Evolutionary conservation across 768 basidiomycete species (phyloP).

Genomic region (Leccinum subtestaceum): DNA sequence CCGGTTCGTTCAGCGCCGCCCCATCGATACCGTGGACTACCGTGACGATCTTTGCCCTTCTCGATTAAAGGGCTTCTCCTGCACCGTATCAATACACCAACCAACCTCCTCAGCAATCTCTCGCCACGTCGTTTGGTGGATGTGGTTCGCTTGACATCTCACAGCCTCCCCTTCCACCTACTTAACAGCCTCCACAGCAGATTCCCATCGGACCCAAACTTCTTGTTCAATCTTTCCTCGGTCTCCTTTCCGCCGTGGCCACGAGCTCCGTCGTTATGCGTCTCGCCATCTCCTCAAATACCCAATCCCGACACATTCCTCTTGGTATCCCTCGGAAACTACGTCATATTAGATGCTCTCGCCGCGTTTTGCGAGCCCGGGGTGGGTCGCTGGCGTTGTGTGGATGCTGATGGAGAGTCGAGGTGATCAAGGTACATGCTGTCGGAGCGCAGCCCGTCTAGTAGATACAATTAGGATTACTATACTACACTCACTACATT

Average conservation of each 20-base stretch:
- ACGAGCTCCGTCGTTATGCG: conserved; percentile 75
- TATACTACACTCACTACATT: no score
- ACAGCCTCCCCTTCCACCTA: conserved; percentile 29
- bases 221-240: conserved; percentile 77
- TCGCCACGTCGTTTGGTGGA: conserved; percentile 29
- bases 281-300: conserved; percentile 70
- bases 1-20: no score
- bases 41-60: no score
- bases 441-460: no score
- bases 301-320: conserved; percentile 74
- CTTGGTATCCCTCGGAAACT: conserved; percentile 82
- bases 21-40: no score
- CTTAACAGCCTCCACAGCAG: conserved; percentile 41
- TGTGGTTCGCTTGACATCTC: conserved; percentile 30
- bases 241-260: conserved; percentile 72
- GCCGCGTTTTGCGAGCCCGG: conserved; percentile 83
- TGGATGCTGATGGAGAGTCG: conserved; percentile 77
- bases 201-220: conserved; percentile 55
- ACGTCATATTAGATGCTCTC: conserved; percentile 71
- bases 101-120: conserved; percentile 38
- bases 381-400: conserved; percentile 65
- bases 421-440: conserved; percentile 74
- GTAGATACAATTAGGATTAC: no score
- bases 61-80: no score
- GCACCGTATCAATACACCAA: conserved; percentile 13